Evolutionary conservation across 306 rosid species (phyloP), one percentile per base, ranked within the genome.

Genomic region (Cucurbita argyrosperma): DNA sequence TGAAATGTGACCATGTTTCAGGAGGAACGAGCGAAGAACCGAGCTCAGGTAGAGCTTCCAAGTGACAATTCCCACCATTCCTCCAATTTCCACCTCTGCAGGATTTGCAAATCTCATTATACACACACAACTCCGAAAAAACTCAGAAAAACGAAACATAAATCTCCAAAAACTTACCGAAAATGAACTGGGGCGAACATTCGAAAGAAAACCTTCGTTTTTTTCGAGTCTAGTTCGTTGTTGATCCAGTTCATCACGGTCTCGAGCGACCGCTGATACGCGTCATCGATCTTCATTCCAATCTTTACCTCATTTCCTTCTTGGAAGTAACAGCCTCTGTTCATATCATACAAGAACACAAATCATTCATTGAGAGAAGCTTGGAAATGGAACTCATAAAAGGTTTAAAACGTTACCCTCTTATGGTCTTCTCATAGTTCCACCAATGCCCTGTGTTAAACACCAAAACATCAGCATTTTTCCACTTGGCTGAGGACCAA

Each of bases 381-480:
- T 11, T 45, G 42, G 55, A 67, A 46, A 13, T 0, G 12, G 16
- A 47, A 67, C 73, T 0, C 10, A 4, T 0, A 6, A 6, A 67
- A 67, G 43, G 8, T n/a, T 39, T 5, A 51, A 60, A 69, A 50
- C 7, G 16, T 84, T 89, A 93, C 98, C 86, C 91, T 86, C 88
- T 87, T 9, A 87, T 77, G 67, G 94, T 93, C 83, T 93, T 89
- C 83, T 84, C 92, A 45, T 87, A 75, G 75, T 82, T 93, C 98
- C 98, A 90, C 97, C 97, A 90, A 64, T 90, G 98, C 59, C 98
- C 97, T 23, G 98, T 82, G 76, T 93, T 93, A 26, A 93, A 83
- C 66, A 93, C 83, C 61, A 93, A 21, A 5, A 90, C 66, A 86
- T 93, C 89, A 11, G 97, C 96, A 81, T 87, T 84, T 76, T 78